phyloP scores from a whole-genome alignment of 176 grass and related monocot species.

The Ampelocalamus luodianensis region DNA sequence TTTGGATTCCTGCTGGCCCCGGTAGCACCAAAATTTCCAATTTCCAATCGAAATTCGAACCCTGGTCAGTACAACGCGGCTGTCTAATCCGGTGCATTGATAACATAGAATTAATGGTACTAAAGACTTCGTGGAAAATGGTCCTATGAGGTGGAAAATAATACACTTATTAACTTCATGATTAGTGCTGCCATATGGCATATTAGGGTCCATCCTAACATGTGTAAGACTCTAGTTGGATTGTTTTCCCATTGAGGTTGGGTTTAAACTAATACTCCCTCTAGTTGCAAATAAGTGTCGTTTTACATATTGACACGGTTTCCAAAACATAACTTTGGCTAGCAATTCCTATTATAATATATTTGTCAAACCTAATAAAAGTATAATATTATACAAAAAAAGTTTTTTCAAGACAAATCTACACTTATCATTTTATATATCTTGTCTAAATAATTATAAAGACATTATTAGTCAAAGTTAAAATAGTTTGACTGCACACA shows the following conservation, averaged over 20 bases:
- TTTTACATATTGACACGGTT: not conserved
- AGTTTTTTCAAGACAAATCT: not conserved
- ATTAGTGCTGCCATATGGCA: not conserved
- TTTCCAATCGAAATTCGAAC: too few relatives aligned
- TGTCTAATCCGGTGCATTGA: conserved; percentile 17
- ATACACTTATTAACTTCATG: not conserved
- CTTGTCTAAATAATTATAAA: not conserved
- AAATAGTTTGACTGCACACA: not conserved
- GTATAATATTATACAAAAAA: not conserved
- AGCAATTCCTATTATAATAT: not conserved
- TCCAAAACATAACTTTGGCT: not conserved
- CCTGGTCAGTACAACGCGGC: not conserved
- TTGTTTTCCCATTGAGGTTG: not conserved
- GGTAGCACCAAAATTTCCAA: too few relatives aligned
- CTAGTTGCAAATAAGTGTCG: too few relatives aligned
- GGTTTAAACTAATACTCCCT: not conserved
- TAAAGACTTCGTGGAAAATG: not conserved
- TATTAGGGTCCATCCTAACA: not conserved
- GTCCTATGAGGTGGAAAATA: not conserved
- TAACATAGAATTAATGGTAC: not conserved
- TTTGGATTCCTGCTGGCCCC: too few relatives aligned
- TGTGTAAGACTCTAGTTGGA: too few relatives aligned
- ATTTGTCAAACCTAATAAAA: not conserved
- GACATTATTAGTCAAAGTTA: not conserved
- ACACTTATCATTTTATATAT: not conserved